Percentiles rank a stretch among this genome's conserved stretches.
Conservation (phyloP, 208 protist genomes). For the Porcisia deanei region DNA sequence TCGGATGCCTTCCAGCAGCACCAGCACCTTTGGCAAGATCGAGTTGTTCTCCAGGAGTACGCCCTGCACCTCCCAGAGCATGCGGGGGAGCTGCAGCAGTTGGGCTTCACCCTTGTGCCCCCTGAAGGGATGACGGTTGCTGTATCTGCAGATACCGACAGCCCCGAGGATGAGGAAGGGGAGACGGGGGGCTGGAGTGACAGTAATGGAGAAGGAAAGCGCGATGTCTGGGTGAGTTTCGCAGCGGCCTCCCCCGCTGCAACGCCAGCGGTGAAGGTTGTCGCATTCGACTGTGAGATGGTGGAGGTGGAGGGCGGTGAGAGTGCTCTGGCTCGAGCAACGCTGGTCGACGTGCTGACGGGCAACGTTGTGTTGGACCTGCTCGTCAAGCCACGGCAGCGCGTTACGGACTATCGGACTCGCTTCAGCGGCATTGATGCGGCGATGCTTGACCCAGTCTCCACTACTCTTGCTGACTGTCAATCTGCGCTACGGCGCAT, state of each 20-base stretch:
- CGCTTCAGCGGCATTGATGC: slow-evolving; percentile 90
- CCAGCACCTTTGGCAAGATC: slow-evolving; percentile 44
- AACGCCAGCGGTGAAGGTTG: slow-evolving; percentile 27
- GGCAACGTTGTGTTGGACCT: slow-evolving; percentile 79
- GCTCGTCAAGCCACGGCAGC: slow-evolving; percentile 75
- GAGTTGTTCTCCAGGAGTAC: slow-evolving; percentile 36
- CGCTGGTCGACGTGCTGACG: slow-evolving; percentile 72
- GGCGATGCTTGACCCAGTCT: slow-evolving; percentile 69
- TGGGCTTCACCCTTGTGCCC: slow-evolving; percentile 46
- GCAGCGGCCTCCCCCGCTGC: not conserved
- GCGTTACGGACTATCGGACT: slow-evolving; percentile 90
- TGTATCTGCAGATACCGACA: not conserved
- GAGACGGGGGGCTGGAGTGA: not conserved
- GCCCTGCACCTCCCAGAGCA: slow-evolving; percentile 55
- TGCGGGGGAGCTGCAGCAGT: slow-evolving; percentile 34
- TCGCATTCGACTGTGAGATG: slow-evolving; percentile 94
- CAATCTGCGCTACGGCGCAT: slow-evolving; percentile 58
- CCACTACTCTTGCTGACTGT: slow-evolving; percentile 71
- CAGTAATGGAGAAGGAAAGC: not conserved
- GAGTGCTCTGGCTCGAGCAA: slow-evolving; percentile 82
- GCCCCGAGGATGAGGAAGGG: not conserved
- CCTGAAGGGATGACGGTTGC: slow-evolving; percentile 8
- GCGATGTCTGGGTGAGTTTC: slow-evolving; percentile 13
- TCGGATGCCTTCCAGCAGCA: slow-evolving; percentile 17
- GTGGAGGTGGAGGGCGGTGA: slow-evolving; percentile 52